These are phyloP conservation scores for Leptodontidium sp. DNA, from an alignment of 2,329 filamentous ascomycete genomes.

Conservation along the genomic window DNA sequence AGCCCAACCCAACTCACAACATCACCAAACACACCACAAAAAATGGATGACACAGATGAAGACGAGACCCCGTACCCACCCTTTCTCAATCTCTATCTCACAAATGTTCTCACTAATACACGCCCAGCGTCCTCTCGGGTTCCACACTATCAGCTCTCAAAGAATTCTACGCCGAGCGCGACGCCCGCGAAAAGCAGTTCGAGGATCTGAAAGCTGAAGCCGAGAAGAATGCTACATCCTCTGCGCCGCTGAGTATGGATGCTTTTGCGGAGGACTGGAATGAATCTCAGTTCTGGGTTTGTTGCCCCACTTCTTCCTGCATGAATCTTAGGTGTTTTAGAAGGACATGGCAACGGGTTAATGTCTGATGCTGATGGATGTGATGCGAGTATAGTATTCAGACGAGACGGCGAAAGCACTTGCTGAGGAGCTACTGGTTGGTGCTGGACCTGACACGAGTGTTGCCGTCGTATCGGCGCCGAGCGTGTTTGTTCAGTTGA, in stretches of 20 bases:
- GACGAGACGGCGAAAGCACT: constrained; percentile 73
- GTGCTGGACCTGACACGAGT: constrained; percentile 61
- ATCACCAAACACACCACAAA: constrained; percentile 12
- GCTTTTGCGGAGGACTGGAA: constrained; percentile 85
- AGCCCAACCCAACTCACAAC: background rate
- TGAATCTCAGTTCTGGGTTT: constrained; percentile 83
- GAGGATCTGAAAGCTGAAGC: constrained; percentile 70
- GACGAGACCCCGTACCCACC: constrained; percentile 35
- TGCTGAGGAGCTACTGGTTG: constrained; percentile 71
- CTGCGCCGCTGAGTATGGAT: constrained; percentile 64
- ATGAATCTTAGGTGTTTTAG: background rate
- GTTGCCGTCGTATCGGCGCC: constrained; percentile 79
- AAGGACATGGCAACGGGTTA: background rate
- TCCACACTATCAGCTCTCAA: constrained; percentile 73
- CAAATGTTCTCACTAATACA: background rate
- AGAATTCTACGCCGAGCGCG: constrained; percentile 77
- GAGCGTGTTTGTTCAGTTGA: constrained; percentile 79
- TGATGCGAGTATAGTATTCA: constrained; percentile 61
- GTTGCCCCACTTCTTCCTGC: constrained; percentile 36
- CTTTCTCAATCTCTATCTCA: background rate
- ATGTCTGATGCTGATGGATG: background rate
- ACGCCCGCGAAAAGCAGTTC: constrained; percentile 71
- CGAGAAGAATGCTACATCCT: constrained; percentile 55
- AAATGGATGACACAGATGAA: constrained; percentile 32
- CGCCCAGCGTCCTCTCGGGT: constrained; percentile 67